These are phyloP conservation scores for Paxillus ammoniavirescens DNA, from an alignment of 768 basidiomycete species.

Conservation along the genomic window DNA sequence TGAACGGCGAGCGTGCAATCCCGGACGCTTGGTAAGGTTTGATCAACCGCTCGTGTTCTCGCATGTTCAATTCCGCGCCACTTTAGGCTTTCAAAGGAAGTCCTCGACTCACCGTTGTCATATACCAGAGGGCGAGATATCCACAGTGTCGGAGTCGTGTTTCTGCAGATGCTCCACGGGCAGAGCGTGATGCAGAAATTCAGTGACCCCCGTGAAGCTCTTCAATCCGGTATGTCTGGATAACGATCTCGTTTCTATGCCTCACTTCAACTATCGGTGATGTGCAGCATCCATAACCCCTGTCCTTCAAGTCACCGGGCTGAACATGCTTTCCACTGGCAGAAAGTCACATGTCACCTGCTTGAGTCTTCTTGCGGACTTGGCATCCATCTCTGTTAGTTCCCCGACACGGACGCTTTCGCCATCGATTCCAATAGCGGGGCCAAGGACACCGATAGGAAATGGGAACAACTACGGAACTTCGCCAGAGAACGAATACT, in stretches of 20 bases:
- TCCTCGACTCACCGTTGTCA: constrained; percentile 70
- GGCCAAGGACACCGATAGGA: constrained; percentile 51
- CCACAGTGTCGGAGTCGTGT: constrained; percentile 74
- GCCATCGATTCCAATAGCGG: constrained; percentile 18
- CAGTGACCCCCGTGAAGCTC: constrained; percentile 53
- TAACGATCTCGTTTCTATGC: constrained; percentile 17
- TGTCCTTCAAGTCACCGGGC: constrained; percentile 47
- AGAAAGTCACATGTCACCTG: constrained; percentile 61
- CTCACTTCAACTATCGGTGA: not conserved
- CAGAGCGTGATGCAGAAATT: constrained; percentile 59
- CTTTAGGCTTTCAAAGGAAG: constrained; percentile 72
- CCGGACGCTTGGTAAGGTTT: constrained; percentile 30
- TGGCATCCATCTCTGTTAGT: constrained; percentile 43
- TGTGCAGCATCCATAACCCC: constrained; percentile 53
- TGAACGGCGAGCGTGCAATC: constrained; percentile 18
- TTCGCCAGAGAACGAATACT: constrained; percentile 71
- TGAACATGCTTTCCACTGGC: constrained; percentile 57
- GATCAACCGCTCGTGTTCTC: not conserved
- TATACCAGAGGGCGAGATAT: constrained; percentile 82
- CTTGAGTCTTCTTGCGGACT: constrained; percentile 53
- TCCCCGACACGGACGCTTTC: constrained; percentile 14
- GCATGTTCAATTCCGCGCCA: not conserved
- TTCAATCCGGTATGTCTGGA: constrained; percentile 45
- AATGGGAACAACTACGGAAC: constrained; percentile 33
- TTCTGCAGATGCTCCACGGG: constrained; percentile 87